phyloP scores from a whole-genome alignment of 768 basidiomycete genomes.

The Tylopilus subfusipes region DNA sequence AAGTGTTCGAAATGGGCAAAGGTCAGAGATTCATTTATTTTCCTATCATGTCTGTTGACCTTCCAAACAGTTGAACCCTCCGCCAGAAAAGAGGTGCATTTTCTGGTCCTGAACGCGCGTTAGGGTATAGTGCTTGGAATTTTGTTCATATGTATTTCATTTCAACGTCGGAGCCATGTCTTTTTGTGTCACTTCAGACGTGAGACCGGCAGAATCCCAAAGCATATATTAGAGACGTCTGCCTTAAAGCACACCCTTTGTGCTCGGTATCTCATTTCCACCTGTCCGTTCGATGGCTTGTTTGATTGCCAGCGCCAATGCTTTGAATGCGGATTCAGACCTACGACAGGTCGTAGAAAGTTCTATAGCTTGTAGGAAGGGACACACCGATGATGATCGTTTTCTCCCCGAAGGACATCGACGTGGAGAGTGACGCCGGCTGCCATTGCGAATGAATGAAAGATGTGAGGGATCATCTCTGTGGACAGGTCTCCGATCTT shows the following conservation, averaged over 20 bases:
- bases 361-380: background rate
- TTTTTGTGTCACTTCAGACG: background rate
- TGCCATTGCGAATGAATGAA: slow-evolving; percentile 97
- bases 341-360: slow-evolving; percentile 39
- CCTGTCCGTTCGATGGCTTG: slow-evolving; percentile 93
- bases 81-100: slow-evolving; percentile 68
- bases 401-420: slow-evolving; percentile 91
- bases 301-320: slow-evolving; percentile 89
- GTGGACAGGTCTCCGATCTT: slow-evolving; percentile 94
- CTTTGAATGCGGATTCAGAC: slow-evolving; percentile 97
- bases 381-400: slow-evolving; percentile 93
- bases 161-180: background rate
- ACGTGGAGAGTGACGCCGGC: slow-evolving; percentile 93
- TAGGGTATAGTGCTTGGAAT: slow-evolving; percentile 5
- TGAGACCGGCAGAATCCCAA: background rate
- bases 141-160: slow-evolving; percentile 20
- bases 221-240: background rate
- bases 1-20: slow-evolving; percentile 73
- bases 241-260: slow-evolving; percentile 88
- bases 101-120: slow-evolving; percentile 59
- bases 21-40: slow-evolving; percentile 39
- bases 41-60: background rate
- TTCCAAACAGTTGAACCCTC: slow-evolving; percentile 69
- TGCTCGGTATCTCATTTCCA: slow-evolving; percentile 88
- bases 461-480: slow-evolving; percentile 97